These are phyloP conservation scores for Aspergillus sclerotiicarbonarius DNA, from an alignment of 495 filamentous ascomycete genomes.

Conservation along the genomic window DNA sequence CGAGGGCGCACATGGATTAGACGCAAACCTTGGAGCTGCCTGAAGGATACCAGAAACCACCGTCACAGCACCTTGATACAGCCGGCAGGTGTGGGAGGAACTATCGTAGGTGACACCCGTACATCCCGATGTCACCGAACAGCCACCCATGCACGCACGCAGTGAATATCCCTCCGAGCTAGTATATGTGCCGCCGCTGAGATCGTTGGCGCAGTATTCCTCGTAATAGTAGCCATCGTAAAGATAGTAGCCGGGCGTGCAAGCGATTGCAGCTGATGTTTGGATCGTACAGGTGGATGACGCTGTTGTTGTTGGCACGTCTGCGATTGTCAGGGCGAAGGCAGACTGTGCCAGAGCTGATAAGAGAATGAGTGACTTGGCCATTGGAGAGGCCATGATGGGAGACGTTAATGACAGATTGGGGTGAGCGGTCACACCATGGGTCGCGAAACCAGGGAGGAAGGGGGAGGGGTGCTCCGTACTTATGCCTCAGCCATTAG, in stretches of 20 bases:
- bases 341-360: neutral
- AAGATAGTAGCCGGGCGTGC: neutral
- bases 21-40: neutral
- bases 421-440: no score
- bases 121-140: neutral
- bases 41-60: neutral
- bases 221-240: neutral
- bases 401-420: no score
- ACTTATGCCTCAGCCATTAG: no score
- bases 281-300: neutral
- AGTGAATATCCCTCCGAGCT: neutral
- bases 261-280: neutral
- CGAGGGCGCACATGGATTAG: neutral
- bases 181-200: neutral
- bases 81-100: neutral
- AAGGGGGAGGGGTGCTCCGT: no score
- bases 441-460: no score
- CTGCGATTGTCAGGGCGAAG: neutral
- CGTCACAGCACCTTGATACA: neutral
- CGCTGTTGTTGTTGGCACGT: no score
- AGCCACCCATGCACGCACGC: neutral
- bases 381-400: no score
- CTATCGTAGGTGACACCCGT: neutral
- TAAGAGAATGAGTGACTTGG: neutral
- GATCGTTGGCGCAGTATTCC: neutral